phyloP scores from a whole-genome alignment of 1,284 basidiomycete species.

The Phylloboletellus chloephorus region DNA sequence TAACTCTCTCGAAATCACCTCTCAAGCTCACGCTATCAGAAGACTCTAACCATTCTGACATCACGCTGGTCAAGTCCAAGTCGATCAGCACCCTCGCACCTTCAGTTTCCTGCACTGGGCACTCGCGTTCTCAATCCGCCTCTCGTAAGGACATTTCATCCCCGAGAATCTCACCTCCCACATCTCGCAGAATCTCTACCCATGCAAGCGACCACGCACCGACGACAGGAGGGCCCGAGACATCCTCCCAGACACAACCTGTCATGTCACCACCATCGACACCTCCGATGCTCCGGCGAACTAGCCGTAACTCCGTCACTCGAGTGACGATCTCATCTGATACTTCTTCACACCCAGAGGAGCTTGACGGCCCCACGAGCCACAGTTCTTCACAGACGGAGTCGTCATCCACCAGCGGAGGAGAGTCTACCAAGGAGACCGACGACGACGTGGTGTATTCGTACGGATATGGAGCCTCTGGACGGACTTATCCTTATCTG shows the following conservation, averaged over 20 bases:
- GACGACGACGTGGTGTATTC: constrained; percentile 14
- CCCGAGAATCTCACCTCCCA: constrained; percentile 21
- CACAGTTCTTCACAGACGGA: constrained; percentile 11
- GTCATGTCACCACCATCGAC: constrained; percentile 6
- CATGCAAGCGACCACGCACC: constrained; percentile 9
- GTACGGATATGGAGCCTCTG: constrained; percentile 28
- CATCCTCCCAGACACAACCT: constrained; percentile 13
- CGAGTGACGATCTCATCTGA: constrained; percentile 7
- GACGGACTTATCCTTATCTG: constrained; percentile 29
- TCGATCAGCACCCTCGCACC: constrained; percentile 28
- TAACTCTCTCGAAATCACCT: constrained; percentile 14
- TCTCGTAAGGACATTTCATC: constrained; percentile 12
- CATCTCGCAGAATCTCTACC: constrained; percentile 16
- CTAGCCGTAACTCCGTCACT: constrained; percentile 15
- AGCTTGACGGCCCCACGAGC: not conserved
- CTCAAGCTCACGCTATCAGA: constrained; percentile 14
- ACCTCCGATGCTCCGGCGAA: constrained; percentile 24
- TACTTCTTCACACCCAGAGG: constrained; percentile 8
- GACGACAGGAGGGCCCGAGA: constrained; percentile 11
- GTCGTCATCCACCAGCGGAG: constrained; percentile 6
- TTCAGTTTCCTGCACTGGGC: constrained; percentile 25
- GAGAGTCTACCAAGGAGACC: constrained; percentile 17
- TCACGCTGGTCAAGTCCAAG: constrained; percentile 25
- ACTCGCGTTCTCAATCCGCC: constrained; percentile 20
- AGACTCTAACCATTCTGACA: constrained; percentile 21